phyloP scores from a whole-genome alignment of 257 asterid species.

The Ocimum tenuiflorum region DNA sequence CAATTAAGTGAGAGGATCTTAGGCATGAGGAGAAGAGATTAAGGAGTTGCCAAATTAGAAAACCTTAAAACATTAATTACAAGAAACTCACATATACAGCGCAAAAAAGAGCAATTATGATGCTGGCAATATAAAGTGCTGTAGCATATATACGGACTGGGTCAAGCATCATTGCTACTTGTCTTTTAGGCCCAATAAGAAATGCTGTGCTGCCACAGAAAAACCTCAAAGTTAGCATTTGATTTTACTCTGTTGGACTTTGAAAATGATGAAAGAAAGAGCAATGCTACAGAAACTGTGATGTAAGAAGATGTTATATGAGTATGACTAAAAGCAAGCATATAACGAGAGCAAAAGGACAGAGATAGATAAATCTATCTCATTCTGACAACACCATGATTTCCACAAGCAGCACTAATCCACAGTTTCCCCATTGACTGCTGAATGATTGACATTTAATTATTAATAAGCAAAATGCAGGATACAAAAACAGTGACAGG shows the following conservation, averaged over 20 bases:
- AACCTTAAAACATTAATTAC: conserved; percentile 10
- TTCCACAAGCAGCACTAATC: not conserved
- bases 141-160: conserved; percentile 93
- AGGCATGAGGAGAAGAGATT: conserved; percentile 6
- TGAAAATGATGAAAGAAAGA: not conserved
- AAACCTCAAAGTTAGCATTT: conserved; percentile 29
- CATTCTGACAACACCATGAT: too few relatives aligned
- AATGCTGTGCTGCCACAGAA: conserved; percentile 94
- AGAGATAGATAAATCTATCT: not conserved
- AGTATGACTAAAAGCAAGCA: conserved; percentile 3
- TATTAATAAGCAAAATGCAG: not conserved
- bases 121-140: conserved; percentile 92
- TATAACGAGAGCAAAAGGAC: not conserved
- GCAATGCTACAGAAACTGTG: conserved; percentile 1
- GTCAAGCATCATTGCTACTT: conserved; percentile 93
- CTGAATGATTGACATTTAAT: not conserved
- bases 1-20: not conserved
- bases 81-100: conserved; percentile 84
- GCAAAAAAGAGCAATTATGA: conserved; percentile 73
- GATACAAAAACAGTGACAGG: not conserved
- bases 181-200: conserved; percentile 96
- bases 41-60: not conserved
- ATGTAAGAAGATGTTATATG: not conserved
- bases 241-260: not conserved
- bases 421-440: not conserved